Percentiles rank a stretch among this genome's conserved stretches.
These are phyloP conservation scores for Penicillium corylophilum DNA, from an alignment of 2,329 filamentous ascomycete species.

Conservation along the genomic window DNA sequence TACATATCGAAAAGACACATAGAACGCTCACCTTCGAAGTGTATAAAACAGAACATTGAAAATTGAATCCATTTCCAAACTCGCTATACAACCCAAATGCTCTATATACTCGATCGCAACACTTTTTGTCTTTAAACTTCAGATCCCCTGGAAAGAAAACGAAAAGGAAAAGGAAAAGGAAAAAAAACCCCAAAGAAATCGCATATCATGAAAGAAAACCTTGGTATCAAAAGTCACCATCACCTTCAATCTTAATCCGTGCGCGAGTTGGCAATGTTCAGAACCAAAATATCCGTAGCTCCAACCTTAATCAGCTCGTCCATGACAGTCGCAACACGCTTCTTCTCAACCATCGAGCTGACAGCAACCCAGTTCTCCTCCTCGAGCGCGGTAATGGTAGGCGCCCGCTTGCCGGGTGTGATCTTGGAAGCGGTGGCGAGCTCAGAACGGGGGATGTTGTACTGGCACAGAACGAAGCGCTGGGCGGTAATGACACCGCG, in stretches of 20 bases:
- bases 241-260: slow-evolving; percentile 34
- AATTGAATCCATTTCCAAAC: slow-evolving; percentile 11
- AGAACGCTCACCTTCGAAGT: not conserved
- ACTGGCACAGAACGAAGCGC: slow-evolving; percentile 90
- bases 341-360: slow-evolving; percentile 88
- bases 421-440: slow-evolving; percentile 69
- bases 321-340: slow-evolving; percentile 81
- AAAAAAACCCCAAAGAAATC: slow-evolving; percentile 7
- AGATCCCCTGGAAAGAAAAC: slow-evolving; percentile 1
- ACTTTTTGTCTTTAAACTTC: slow-evolving; percentile 7
- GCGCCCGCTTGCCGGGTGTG: slow-evolving; percentile 90
- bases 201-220: slow-evolving; percentile 7
- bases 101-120: slow-evolving; percentile 15
- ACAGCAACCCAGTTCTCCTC: slow-evolving; percentile 93
- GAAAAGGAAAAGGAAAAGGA: slow-evolving; percentile 2
- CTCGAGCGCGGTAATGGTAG: slow-evolving; percentile 86
- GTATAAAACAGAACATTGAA: not conserved
- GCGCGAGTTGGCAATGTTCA: slow-evolving; percentile 80
- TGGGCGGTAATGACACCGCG: slow-evolving; percentile 93
- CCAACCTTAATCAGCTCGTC: slow-evolving; percentile 74
- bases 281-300: slow-evolving; percentile 79
- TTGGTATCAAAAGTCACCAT: slow-evolving; percentile 7
- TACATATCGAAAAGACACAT: not conserved
- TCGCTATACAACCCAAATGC: slow-evolving; percentile 17
- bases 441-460: slow-evolving; percentile 77